Conservation (phyloP, 306 rosid species). For the Glycine soja region DNA sequence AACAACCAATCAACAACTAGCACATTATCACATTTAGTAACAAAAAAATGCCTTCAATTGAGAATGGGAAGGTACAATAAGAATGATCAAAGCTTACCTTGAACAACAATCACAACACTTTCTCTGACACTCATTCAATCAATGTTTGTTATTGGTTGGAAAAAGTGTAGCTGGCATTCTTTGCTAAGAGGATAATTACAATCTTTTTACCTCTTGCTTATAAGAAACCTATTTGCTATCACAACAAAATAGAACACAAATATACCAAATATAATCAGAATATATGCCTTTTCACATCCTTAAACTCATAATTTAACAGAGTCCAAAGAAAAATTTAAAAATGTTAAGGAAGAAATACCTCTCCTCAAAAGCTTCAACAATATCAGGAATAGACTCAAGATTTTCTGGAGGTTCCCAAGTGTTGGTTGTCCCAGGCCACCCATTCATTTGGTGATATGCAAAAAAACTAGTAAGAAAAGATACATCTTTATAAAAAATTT, state of each 20-base stretch:
- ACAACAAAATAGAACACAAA: no score
- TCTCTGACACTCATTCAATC: no score
- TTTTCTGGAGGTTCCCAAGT: slow-evolving; percentile 97
- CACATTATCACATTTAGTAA: no score
- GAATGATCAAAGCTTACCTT: no score
- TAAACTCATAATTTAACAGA: not conserved
- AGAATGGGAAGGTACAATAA: no score
- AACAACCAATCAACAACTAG: no score
- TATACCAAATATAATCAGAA: not conserved
- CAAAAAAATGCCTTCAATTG: no score
- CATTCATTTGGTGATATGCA: slow-evolving; percentile 60
- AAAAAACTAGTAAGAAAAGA: slow-evolving; percentile 8
- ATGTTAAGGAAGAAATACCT: not conserved
- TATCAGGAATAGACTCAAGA: slow-evolving; percentile 70
- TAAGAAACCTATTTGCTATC: not conserved
- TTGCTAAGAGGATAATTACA: no score
- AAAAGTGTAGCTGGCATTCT: no score
- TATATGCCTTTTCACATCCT: not conserved
- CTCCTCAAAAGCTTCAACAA: slow-evolving; percentile 77
- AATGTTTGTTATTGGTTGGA: no score
- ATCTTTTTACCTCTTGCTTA: not conserved
- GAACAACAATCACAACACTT: no score
- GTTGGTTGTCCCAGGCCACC: slow-evolving; percentile 88
- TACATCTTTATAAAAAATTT: not conserved
- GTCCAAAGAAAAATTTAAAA: not conserved